Evolutionary conservation across 1,284 basidiomycete species (phyloP), one percentile per base, ranked within the genome.

Genomic region (Agaricales sp.): DNA sequence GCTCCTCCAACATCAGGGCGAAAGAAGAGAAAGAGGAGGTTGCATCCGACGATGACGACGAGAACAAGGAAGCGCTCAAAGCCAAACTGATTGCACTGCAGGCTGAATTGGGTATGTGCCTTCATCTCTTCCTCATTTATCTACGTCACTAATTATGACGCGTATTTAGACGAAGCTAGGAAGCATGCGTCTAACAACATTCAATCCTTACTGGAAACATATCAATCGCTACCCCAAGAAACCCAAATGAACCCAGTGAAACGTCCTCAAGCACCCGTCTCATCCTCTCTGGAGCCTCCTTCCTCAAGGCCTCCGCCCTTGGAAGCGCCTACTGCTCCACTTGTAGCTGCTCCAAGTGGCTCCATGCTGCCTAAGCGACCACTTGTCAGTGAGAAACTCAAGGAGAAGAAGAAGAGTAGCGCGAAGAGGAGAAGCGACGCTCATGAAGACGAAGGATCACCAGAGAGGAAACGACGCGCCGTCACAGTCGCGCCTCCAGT

Each of bases 361-460:
- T 11, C 8, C 11, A 8, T n/a, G 8, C 11, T n/a, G 8, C 30
- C 30, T 8, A 35, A 11, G n/a, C 30, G 11, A 35, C 30, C 30
- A 35, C 30, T n/a, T 8, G 30, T 35, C n/a, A 35, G 8, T 35
- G 30, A 35, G 30, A 35, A n/a, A 35, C 30, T 63, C 46, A 78
- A 81, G 52, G 69, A 70, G 30, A 78, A 81, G 57, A 68, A 63
- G 43, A 70, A 77, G 45, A 67, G 71, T 60, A 84, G 25, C 73
- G 77, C 24, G 65, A 61, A 19, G 67, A 78, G 44, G 70, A 67
- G 55, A 64, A 62, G 46, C 73, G 82, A 44, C 75, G 92, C 4
- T 82, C 89, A 47, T 41, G 39, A 41, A n/a, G 13, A 4, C 8
- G 39, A 41, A 30, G 26, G 26, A 6, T 45, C 47, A 12, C 39